phyloP scores from a whole-genome alignment of 768 basidiomycete genomes.

The Mycena sanguinolenta region DNA sequence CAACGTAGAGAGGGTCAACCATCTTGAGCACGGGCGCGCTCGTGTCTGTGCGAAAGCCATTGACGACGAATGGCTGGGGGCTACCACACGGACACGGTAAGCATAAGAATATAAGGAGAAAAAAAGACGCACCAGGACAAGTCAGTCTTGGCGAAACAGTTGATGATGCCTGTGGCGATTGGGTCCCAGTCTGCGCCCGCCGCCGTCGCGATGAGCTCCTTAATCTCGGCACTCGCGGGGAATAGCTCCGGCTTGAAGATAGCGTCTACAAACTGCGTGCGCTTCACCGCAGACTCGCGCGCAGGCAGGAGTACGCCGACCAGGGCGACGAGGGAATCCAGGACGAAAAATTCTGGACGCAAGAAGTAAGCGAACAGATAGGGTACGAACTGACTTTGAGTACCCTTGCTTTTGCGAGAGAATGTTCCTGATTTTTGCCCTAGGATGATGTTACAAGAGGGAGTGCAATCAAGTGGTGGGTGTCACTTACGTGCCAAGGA shows the following conservation, averaged over 20 bases:
- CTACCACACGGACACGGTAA: slow-evolving; percentile 8
- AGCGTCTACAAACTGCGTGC: slow-evolving; percentile 25
- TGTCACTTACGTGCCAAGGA: slow-evolving; percentile 33
- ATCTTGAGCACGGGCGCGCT: slow-evolving; percentile 19
- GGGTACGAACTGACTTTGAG: neutral
- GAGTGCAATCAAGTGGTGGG: neutral
- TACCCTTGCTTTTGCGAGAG: slow-evolving; percentile 29
- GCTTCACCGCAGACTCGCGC: slow-evolving; percentile 15
- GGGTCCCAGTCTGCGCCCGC: slow-evolving; percentile 25
- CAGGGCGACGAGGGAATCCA: slow-evolving; percentile 28
- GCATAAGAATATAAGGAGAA: too few relatives aligned
- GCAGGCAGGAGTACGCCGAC: slow-evolving; percentile 23
- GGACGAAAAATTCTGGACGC: slow-evolving; percentile 22
- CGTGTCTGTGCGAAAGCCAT: slow-evolving; percentile 15
- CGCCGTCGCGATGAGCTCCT: slow-evolving; percentile 17
- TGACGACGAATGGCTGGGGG: slow-evolving; percentile 37
- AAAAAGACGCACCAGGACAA: slow-evolving; percentile 28
- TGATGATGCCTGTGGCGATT: slow-evolving; percentile 22
- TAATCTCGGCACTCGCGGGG: slow-evolving; percentile 27
- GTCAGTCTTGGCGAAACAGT: slow-evolving; percentile 29
- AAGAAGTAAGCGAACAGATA: neutral
- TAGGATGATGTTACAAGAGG: neutral
- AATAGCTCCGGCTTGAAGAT: slow-evolving; percentile 28
- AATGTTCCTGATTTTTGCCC: slow-evolving; percentile 11
- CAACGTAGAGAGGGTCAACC: slow-evolving; percentile 34